These are phyloP conservation scores for Beta vulgaris DNA, from an alignment of 148 eudicot species.

Conservation along the genomic window DNA sequence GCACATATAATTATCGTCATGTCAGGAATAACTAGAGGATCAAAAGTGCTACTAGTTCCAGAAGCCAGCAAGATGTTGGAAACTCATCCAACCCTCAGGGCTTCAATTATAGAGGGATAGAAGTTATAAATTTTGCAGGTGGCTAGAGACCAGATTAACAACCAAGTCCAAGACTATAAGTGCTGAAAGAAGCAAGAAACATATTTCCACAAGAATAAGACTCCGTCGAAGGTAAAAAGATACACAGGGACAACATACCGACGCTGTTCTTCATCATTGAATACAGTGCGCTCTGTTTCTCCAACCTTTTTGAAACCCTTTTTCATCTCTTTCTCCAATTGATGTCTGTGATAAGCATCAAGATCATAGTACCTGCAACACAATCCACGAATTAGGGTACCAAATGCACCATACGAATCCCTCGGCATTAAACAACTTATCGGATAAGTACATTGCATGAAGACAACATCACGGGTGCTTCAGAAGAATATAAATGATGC, in stretches of 20 bases:
- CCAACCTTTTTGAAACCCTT: conserved; percentile 52
- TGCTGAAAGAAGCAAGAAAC: background rate
- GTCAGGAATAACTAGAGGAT: background rate
- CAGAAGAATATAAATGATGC: background rate
- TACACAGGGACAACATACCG: conserved; percentile 42
- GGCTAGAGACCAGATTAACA: background rate
- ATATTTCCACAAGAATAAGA: background rate
- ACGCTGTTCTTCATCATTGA: conserved; percentile 92
- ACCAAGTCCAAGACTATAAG: background rate
- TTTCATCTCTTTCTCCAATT: conserved; percentile 65
- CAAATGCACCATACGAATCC: conserved; percentile 2
- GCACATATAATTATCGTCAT: background rate
- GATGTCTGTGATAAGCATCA: conserved; percentile 66
- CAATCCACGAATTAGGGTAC: conserved; percentile 14
- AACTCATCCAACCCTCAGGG: background rate
- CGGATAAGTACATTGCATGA: background rate
- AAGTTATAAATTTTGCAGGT: background rate
- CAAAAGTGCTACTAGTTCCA: background rate
- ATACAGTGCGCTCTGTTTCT: conserved; percentile 62
- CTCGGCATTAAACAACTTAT: background rate
- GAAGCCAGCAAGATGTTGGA: background rate
- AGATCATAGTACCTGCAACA: conserved; percentile 78
- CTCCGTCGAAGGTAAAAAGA: background rate
- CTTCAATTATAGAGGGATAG: background rate
- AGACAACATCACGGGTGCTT: background rate